phyloP scores from a whole-genome alignment of 176 grass and related monocot species.

The Eragrostis nindensis region DNA sequence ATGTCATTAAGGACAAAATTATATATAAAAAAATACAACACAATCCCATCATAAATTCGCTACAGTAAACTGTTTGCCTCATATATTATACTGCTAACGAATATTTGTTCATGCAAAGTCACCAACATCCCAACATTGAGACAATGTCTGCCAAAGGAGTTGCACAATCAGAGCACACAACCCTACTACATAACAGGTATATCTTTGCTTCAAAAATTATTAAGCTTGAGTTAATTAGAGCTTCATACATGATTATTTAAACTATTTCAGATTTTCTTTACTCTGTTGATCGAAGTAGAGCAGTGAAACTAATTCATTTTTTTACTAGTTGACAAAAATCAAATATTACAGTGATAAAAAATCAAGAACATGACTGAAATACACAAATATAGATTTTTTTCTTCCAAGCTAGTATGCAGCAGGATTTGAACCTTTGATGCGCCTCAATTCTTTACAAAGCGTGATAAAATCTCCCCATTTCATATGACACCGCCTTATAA shows the following conservation, averaged over 20 bases:
- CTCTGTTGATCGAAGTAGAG: not conserved
- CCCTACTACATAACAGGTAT: not conserved
- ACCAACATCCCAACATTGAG: not conserved
- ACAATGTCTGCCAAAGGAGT: not conserved
- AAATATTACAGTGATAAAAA: slow-evolving; percentile 4
- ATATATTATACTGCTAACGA: not conserved
- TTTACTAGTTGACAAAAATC: slow-evolving; percentile 10
- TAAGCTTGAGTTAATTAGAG: not conserved
- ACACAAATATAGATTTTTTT: not conserved
- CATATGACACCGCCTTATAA: slow-evolving; percentile 93
- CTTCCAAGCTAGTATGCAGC: slow-evolving; percentile 19
- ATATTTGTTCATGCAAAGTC: not conserved
- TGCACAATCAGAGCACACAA: not conserved
- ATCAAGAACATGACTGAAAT: not conserved
- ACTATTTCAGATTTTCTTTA: not conserved
- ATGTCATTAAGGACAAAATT: not conserved
- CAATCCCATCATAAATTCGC: not conserved
- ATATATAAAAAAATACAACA: not conserved
- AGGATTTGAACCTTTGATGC: slow-evolving; percentile 83
- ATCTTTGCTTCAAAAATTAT: not conserved
- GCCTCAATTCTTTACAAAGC: slow-evolving; percentile 85
- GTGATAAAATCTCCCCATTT: slow-evolving; percentile 97
- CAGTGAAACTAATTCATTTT: not conserved
- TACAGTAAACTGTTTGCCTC: not conserved
- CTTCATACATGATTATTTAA: not conserved